phyloP scores from a whole-genome alignment of 352 stramenopile genomes.

The Globisporangium recalcitrans region DNA sequence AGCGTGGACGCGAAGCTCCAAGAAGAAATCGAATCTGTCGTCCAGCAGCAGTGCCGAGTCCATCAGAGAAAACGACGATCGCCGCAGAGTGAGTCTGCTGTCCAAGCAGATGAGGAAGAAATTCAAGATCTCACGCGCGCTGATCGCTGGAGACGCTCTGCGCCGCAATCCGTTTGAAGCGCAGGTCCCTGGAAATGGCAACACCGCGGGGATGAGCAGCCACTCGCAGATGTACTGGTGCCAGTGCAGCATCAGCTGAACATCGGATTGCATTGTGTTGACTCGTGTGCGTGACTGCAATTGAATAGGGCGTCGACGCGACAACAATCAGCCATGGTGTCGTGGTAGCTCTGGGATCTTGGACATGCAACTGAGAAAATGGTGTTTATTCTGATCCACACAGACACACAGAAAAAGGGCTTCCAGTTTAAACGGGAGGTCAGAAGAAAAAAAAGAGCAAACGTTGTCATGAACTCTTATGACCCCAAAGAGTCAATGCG shows the following conservation, averaged over 20 bases:
- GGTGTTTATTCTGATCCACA: neutral
- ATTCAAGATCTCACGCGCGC: conserved; percentile 32
- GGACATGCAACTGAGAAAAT: neutral
- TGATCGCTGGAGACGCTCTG: conserved; percentile 20
- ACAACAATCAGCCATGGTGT: neutral
- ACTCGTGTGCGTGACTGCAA: neutral
- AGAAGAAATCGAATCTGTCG: neutral
- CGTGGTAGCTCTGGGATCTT: neutral
- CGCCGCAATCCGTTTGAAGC: conserved; percentile 35
- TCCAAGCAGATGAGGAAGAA: conserved; percentile 46
- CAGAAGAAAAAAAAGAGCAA: neutral
- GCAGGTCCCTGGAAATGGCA: conserved; percentile 8
- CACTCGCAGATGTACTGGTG: conserved; percentile 47
- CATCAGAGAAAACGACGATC: conserved; percentile 17
- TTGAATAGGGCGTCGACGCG: neutral
- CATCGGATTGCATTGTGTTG: neutral
- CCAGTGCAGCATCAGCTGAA: conserved; percentile 50
- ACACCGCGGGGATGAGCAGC: conserved; percentile 3
- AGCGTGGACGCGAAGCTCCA: neutral
- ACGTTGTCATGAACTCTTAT: too few species aligned
- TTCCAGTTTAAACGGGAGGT: neutral
- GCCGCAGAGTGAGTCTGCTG: conserved; percentile 33
- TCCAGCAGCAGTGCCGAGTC: neutral
- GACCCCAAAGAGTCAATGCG: too few species aligned
- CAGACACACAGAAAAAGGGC: neutral